Evolutionary conservation across 495 filamentous ascomycete species (phyloP).

Genomic region (Xanthoparmelia taractica): DNA sequence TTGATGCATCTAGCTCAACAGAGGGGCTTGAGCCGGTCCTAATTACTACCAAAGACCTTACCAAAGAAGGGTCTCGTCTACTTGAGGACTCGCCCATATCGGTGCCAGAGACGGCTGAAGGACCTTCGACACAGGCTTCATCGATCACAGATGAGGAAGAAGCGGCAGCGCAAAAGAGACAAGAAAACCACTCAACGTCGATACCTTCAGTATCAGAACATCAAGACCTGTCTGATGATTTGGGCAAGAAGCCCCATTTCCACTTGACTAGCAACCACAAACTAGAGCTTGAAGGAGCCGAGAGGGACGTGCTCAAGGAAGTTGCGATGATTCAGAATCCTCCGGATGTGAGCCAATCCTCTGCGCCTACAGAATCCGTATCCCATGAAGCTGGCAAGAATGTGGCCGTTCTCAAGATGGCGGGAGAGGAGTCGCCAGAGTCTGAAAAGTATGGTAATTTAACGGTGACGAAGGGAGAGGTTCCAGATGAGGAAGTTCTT

Average conservation of each 20-base stretch:
- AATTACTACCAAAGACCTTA: neutral
- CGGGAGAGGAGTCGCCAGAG: neutral
- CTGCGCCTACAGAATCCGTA: neutral
- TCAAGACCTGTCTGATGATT: neutral
- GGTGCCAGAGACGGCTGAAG: constrained; percentile 21
- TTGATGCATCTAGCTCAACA: constrained; percentile 24
- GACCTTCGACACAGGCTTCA: constrained; percentile 26
- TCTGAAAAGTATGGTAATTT: neutral
- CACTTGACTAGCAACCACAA: neutral
- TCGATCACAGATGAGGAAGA: constrained; percentile 25
- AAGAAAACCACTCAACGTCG: neutral
- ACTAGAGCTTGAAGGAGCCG: neutral
- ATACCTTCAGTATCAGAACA: neutral
- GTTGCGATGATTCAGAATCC: neutral
- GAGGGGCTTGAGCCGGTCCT: constrained; percentile 13
- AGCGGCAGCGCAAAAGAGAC: neutral
- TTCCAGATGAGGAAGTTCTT: neutral
- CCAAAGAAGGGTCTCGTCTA: constrained; percentile 7
- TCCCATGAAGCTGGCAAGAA: neutral
- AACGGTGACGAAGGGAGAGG: neutral
- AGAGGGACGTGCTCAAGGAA: neutral
- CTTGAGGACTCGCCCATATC: constrained; percentile 25
- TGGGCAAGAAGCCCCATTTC: neutral
- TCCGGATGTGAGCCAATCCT: neutral
- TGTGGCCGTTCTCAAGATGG: neutral